Evolutionary conservation across 495 filamentous ascomycete genomes (phyloP).

Genomic region (Aspergillus cristatus): DNA sequence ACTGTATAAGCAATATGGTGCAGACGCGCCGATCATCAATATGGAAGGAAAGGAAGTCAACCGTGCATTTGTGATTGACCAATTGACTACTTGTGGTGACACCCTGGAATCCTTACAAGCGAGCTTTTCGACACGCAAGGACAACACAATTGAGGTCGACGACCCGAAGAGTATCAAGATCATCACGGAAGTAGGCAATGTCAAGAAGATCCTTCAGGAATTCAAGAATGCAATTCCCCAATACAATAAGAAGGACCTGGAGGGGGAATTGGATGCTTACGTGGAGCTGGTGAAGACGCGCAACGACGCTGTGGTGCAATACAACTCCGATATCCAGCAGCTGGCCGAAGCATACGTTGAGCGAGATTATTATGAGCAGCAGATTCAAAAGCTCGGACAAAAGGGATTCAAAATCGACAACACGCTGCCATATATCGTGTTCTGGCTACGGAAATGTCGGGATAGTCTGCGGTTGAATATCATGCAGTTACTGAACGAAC

Average conservation of each 20-base stretch:
- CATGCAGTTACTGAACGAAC: slow-evolving; percentile 2
- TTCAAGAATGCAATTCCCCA: neutral
- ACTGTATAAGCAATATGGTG: too few relatives aligned
- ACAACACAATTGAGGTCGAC: slow-evolving; percentile 1
- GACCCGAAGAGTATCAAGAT: slow-evolving; percentile 1
- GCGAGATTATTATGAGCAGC: neutral
- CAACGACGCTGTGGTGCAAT: slow-evolving; percentile 2
- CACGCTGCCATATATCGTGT: neutral
- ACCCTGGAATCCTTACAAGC: neutral
- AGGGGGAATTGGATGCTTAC: neutral
- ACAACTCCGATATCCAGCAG: slow-evolving; percentile 1
- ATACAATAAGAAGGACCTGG: neutral
- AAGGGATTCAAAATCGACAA: neutral
- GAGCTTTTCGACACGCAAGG: neutral
- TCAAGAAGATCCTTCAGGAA: neutral
- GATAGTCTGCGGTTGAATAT: neutral
- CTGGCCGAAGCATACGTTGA: neutral
- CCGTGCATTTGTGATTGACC: slow-evolving; percentile 1
- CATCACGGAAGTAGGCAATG: neutral
- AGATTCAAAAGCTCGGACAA: neutral
- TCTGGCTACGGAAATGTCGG: neutral
- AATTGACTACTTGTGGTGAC: neutral
- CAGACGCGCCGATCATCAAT: too few relatives aligned
- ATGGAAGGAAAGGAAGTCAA: too few relatives aligned
- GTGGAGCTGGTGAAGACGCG: neutral